Conservation (phyloP, 139 green algal genomes). For the Spirogloea muscicola region DNA sequence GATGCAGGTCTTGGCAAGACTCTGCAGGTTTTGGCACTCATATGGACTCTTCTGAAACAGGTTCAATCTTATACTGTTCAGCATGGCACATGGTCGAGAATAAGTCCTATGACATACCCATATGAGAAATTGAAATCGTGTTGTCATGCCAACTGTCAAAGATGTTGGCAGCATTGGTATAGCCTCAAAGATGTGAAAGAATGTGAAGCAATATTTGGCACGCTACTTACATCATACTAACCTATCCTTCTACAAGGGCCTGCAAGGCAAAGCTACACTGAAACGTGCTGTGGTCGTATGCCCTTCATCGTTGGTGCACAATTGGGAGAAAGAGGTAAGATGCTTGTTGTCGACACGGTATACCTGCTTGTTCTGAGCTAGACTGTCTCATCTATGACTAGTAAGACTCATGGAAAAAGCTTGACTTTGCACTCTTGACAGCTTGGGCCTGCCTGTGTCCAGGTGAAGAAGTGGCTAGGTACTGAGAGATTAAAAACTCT, state of each 20-base stretch:
- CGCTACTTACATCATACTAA: too few species aligned
- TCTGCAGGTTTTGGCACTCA: slow-evolving; percentile 20
- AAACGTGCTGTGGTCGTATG: slow-evolving; percentile 88
- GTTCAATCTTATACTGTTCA: not conserved
- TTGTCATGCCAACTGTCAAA: not conserved
- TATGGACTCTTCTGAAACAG: slow-evolving; percentile 40
- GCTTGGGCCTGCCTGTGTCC: slow-evolving; percentile 4
- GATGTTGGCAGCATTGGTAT: too few species aligned
- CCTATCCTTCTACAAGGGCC: too few species aligned
- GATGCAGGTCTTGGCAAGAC: slow-evolving; percentile 33
- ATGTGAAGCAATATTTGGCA: too few species aligned
- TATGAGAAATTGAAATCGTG: not conserved
- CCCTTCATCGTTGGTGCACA: slow-evolving; percentile 90
- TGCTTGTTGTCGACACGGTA: not conserved
- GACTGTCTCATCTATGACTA: not conserved
- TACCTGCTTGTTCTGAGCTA: not conserved
- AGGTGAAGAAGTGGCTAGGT: slow-evolving; percentile 46
- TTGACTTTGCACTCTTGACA: not conserved
- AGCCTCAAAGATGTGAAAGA: too few species aligned
- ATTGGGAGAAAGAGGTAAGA: slow-evolving; percentile 91
- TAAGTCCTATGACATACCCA: not conserved
- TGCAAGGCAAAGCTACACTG: slow-evolving; percentile 57
- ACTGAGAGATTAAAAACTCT: slow-evolving; percentile 35
- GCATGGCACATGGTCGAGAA: too few species aligned
- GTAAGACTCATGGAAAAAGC: not conserved